Evolutionary conservation across 257 asterid species (phyloP).

Genomic region (Lycium ferocissimum): DNA sequence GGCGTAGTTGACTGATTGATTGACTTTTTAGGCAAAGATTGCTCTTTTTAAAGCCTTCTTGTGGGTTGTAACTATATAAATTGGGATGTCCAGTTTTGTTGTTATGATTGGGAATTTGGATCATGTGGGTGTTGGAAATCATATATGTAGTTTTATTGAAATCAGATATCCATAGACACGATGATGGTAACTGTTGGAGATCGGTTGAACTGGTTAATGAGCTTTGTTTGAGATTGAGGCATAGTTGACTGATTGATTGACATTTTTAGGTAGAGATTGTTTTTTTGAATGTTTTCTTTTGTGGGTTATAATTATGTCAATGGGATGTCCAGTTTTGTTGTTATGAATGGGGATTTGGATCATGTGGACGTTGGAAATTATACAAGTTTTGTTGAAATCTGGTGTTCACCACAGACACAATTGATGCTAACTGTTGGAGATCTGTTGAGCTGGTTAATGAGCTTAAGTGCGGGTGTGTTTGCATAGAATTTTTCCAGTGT

Average conservation of each 20-base stretch:
- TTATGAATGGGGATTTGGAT: neutral
- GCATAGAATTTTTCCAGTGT: neutral
- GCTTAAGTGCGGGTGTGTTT: neutral
- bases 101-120: neutral
- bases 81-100: neutral
- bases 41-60: neutral
- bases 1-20: conserved; percentile 1
- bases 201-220: conserved; percentile 4
- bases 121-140: neutral
- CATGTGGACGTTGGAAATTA: neutral
- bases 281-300: neutral
- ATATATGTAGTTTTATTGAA: too few relatives aligned
- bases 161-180: neutral
- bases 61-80: neutral
- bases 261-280: neutral
- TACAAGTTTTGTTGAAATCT: too few relatives aligned
- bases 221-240: neutral
- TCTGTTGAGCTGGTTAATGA: conserved; percentile 7
- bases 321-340: neutral
- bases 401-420: neutral
- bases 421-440: neutral
- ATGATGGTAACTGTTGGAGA: neutral
- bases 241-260: conserved; percentile 3
- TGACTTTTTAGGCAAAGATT: neutral
- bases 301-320: neutral